A percentile compares a stretch with the other conserved stretches of the same genome.
Conservation (phyloP, 495 filamentous ascomycete genomes). For the Neurospora sp. region DNA sequence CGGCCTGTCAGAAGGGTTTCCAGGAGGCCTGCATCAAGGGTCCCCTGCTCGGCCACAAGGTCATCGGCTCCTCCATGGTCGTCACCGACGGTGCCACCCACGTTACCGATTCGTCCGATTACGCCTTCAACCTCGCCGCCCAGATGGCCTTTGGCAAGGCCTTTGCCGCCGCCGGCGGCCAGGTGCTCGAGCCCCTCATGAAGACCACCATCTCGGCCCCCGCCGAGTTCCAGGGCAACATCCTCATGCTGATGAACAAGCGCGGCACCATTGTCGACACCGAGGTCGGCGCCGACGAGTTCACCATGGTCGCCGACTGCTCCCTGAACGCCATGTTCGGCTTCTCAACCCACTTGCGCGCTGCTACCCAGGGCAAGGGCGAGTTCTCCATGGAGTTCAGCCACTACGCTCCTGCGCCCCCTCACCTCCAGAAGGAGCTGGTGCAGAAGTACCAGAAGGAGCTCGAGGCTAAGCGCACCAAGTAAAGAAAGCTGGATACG, state of each 20-base stretch:
- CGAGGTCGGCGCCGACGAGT: slow-evolving; percentile 90
- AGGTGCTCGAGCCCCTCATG: slow-evolving; percentile 93
- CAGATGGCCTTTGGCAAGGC: slow-evolving; percentile 96
- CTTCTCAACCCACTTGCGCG: slow-evolving; percentile 80
- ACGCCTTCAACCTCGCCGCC: slow-evolving; percentile 94
- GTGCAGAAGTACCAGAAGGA: slow-evolving; percentile 82
- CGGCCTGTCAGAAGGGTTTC: slow-evolving; percentile 95
- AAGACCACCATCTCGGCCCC: slow-evolving; percentile 94
- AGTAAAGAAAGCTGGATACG: slow-evolving; percentile 17
- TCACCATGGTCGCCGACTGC: slow-evolving; percentile 89
- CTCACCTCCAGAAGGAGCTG: slow-evolving; percentile 89
- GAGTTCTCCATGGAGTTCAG: slow-evolving; percentile 99
- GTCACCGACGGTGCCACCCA: slow-evolving; percentile 96
- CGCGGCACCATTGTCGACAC: slow-evolving; percentile 92
- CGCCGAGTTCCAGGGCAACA: slow-evolving; percentile 94
- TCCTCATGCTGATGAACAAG: slow-evolving; percentile 93
- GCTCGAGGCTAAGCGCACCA: slow-evolving; percentile 55
- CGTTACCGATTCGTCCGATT: slow-evolving; percentile 96
- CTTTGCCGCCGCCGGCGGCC: slow-evolving; percentile 66
- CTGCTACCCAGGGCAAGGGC: slow-evolving; percentile 95
- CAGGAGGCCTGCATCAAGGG: slow-evolving; percentile 75
- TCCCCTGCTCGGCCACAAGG: slow-evolving; percentile 85
- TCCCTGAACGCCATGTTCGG: slow-evolving; percentile 96
- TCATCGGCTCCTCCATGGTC: slow-evolving; percentile 82
- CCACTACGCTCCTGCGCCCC: slow-evolving; percentile 80